phyloP scores from a whole-genome alignment of 75 land plant genomes.

The Sequoiadendron giganteum region DNA sequence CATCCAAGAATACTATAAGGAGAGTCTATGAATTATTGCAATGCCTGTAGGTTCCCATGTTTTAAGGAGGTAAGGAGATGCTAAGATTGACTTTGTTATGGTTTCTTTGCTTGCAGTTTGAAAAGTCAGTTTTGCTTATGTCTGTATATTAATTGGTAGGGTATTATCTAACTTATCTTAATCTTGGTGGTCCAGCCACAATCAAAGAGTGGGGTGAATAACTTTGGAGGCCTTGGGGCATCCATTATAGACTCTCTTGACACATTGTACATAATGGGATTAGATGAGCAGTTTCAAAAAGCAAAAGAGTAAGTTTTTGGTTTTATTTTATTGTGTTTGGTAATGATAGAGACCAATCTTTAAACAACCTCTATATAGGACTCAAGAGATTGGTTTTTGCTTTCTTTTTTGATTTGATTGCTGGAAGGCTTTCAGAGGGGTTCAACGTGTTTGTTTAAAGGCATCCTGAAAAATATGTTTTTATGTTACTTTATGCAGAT shows the following conservation, averaged over 20 bases:
- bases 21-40: background rate
- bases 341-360: background rate
- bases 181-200: slow-evolving; percentile 58
- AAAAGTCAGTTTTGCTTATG: background rate
- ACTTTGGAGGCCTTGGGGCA: slow-evolving; percentile 99
- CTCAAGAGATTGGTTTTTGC: background rate
- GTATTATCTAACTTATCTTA: background rate
- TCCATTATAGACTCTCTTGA: slow-evolving; percentile 92
- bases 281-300: slow-evolving; percentile 78
- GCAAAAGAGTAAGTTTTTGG: slow-evolving; percentile 83
- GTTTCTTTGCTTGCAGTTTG: background rate
- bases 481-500: slow-evolving; percentile 48
- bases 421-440: background rate
- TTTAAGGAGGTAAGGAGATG: background rate
- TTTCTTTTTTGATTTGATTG: background rate
- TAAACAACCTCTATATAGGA: background rate
- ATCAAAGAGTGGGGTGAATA: slow-evolving; percentile 73
- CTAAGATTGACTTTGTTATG: background rate
- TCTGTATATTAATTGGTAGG: background rate
- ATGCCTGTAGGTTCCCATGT: background rate
- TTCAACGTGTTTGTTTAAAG: background rate
- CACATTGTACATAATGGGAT: slow-evolving; percentile 95
- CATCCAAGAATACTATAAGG: background rate
- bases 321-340: slow-evolving; percentile 6
- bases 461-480: background rate